Evolutionary conservation across 768 basidiomycete genomes (phyloP).

Genomic region (Mycena floridula): DNA sequence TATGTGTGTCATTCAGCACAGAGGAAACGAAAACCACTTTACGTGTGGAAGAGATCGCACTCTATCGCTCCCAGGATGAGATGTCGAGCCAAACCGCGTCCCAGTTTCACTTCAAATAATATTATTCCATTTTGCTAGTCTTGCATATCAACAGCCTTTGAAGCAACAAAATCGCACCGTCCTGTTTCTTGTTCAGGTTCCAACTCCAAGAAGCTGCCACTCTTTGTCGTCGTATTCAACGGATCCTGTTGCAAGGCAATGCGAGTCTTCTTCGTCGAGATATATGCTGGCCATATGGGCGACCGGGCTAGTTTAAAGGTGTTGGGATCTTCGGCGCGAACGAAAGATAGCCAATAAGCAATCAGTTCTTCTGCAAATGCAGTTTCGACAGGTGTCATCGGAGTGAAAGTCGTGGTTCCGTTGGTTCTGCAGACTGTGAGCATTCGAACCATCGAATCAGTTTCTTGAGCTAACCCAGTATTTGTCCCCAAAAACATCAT

Average conservation of each 20-base stretch:
- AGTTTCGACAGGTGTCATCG: slow-evolving; percentile 36
- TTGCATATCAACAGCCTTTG: slow-evolving; percentile 26
- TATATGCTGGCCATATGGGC: slow-evolving; percentile 42
- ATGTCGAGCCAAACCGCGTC: no score
- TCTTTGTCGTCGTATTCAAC: slow-evolving; percentile 19
- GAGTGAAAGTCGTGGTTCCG: slow-evolving; percentile 44
- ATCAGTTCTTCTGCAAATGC: slow-evolving; percentile 55
- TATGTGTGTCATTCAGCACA: no score
- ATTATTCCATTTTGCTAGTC: no score
- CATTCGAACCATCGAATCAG: not conserved
- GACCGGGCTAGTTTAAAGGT: slow-evolving; percentile 45
- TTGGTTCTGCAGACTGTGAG: slow-evolving; percentile 30
- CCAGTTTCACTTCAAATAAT: no score
- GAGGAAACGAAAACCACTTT: no score
- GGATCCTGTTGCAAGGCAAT: slow-evolving; percentile 40
- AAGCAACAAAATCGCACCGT: slow-evolving; percentile 31
- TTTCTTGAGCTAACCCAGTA: slow-evolving; percentile 40
- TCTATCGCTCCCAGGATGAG: no score
- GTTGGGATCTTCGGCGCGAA: slow-evolving; percentile 51
- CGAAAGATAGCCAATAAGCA: slow-evolving; percentile 64
- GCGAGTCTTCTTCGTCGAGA: slow-evolving; percentile 20
- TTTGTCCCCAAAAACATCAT: slow-evolving; percentile 61
- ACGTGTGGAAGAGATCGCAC: no score
- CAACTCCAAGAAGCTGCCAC: slow-evolving; percentile 35
- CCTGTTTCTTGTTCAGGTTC: slow-evolving; percentile 29